These are phyloP conservation scores for Suhomyces sp. DNA, from an alignment of 805 yeast genomes.

Conservation along the genomic window DNA sequence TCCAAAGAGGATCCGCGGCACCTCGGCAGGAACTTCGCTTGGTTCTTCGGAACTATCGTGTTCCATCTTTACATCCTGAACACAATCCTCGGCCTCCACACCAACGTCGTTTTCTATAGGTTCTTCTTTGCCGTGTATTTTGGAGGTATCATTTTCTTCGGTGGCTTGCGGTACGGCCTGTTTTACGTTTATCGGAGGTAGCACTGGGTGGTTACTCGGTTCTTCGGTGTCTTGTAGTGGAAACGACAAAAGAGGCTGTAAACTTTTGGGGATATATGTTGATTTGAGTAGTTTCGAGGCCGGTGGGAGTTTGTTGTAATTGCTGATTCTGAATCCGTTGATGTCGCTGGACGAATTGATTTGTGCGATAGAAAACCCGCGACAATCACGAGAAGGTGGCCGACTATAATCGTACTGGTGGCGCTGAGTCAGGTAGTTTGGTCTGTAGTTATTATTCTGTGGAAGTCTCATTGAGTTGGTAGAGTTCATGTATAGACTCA, in stretches of 20 bases:
- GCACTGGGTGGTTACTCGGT: not conserved
- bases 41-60: constrained; percentile 1
- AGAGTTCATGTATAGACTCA: not conserved
- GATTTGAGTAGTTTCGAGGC: constrained; percentile 3
- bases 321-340: not conserved
- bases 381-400: not conserved
- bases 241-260: constrained; percentile 14
- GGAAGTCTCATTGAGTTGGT: not conserved
- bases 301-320: constrained; percentile 4
- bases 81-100: constrained; percentile 9
- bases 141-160: not conserved
- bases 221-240: constrained; percentile 7
- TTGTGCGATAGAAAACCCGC: constrained; percentile 1
- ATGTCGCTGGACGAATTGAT: not conserved
- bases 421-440: not conserved
- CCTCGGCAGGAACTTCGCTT: constrained; percentile 14
- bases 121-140: not conserved
- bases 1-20: constrained; percentile 28
- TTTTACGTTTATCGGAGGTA: not conserved
- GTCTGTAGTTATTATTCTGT: not conserved
- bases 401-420: not conserved
- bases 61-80: constrained; percentile 2
- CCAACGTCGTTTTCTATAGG: not conserved
- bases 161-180: not conserved
- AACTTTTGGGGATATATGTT: constrained; percentile 13